Evolutionary conservation across 2,329 filamentous ascomycete species (phyloP).

Genomic region (Xylariaceae sp.): DNA sequence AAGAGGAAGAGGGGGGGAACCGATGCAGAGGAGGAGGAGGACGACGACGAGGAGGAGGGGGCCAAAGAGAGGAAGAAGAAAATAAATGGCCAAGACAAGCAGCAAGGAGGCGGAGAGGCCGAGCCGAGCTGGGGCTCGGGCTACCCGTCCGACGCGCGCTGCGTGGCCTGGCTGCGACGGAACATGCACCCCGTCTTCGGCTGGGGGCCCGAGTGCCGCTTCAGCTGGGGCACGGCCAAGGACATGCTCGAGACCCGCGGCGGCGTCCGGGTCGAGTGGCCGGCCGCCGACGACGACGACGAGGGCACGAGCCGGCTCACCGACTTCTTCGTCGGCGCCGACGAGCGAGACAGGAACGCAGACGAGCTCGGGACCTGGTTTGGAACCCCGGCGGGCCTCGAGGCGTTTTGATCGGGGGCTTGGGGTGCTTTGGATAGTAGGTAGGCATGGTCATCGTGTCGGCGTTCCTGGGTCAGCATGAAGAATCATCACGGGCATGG

Average conservation of each 20-base stretch:
- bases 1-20: conserved; percentile 16
- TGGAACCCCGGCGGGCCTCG: conserved; percentile 61
- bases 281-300: conserved; percentile 57
- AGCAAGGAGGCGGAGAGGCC: too few species aligned
- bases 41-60: conserved; percentile 16
- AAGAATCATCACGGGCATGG: conserved; percentile 2
- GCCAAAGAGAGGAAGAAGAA: too few species aligned
- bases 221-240: conserved; percentile 93
- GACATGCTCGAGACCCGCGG: conserved; percentile 80
- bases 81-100: conserved; percentile 22
- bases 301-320: conserved; percentile 62
- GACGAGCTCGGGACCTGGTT: conserved; percentile 78
- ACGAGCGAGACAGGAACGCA: conserved; percentile 35
- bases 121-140: conserved; percentile 74
- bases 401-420: conserved; percentile 54
- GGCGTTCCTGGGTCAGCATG: conserved; percentile 13
- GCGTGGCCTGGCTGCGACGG: conserved; percentile 69
- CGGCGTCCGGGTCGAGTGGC: conserved; percentile 76
- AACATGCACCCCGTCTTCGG: conserved; percentile 94
- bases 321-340: conserved; percentile 57
- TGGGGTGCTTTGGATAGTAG: too few species aligned
- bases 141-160: conserved; percentile 82
- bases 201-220: conserved; percentile 87
- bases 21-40: conserved; percentile 15
- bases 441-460: conserved; percentile 13